Conservation (phyloP, 2,329 filamentous ascomycete species). For the Endoconidiophora polonica region DNA sequence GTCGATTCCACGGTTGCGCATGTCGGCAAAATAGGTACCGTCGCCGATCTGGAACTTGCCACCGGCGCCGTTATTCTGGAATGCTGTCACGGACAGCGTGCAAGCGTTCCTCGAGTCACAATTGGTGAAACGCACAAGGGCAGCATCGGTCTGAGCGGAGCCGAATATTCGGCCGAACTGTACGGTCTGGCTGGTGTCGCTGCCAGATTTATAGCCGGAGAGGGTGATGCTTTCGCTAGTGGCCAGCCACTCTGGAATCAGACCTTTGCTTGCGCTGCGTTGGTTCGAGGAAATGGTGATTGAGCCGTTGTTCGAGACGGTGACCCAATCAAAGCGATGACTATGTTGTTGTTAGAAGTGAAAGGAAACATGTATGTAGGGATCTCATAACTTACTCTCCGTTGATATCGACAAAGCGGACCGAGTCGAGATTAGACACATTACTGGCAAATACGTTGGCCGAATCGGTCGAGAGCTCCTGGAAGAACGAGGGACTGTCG, state of each 20-base stretch:
- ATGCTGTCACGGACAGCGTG: slow-evolving; percentile 7
- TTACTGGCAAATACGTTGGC: slow-evolving; percentile 4
- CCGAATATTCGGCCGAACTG: slow-evolving; percentile 15
- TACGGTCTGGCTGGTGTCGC: slow-evolving; percentile 7
- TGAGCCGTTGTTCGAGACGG: slow-evolving; percentile 17
- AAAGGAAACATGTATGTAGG: not conserved
- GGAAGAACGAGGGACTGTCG: slow-evolving; percentile 20
- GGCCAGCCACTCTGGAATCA: slow-evolving; percentile 11
- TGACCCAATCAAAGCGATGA: slow-evolving; percentile 14
- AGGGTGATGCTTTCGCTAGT: not conserved
- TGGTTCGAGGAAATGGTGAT: slow-evolving; percentile 18
- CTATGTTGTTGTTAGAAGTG: not conserved
- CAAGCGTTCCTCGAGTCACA: slow-evolving; percentile 4
- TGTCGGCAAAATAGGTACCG: slow-evolving; percentile 13
- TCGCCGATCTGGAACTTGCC: slow-evolving; percentile 14
- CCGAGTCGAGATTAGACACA: slow-evolving; percentile 13
- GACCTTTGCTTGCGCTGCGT: slow-evolving; percentile 8
- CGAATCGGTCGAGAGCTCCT: slow-evolving; percentile 15
- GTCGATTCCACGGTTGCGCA: slow-evolving; percentile 10
- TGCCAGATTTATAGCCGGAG: not conserved
- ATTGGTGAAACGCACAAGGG: not conserved
- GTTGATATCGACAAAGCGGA: slow-evolving; percentile 16
- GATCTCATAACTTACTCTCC: slow-evolving; percentile 9
- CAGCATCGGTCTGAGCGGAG: not conserved
- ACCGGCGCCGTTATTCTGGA: slow-evolving; percentile 15